These are phyloP conservation scores for Pseudocercospora fuligena DNA, from an alignment of 2,329 filamentous ascomycete species.

Conservation along the genomic window DNA sequence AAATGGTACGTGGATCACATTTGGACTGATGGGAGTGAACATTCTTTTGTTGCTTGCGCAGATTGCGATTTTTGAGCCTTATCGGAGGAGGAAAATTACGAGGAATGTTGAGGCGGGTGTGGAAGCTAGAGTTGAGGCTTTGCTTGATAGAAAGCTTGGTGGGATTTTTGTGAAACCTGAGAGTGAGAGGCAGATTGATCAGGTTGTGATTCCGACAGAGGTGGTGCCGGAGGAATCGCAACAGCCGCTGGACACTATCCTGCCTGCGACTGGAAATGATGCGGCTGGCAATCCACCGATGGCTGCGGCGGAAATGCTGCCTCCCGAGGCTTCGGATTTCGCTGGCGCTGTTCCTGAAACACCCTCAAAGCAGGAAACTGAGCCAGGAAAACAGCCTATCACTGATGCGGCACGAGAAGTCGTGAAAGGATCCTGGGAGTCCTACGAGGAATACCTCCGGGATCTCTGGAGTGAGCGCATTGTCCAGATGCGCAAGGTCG, in stretches of 20 bases:
- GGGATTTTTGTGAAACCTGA: slow-evolving; percentile 18
- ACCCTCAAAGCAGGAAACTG: background rate
- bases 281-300: slow-evolving; percentile 20
- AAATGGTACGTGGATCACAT: slow-evolving; percentile 98
- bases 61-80: slow-evolving; percentile 80
- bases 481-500: slow-evolving; percentile 51
- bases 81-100: slow-evolving; percentile 81
- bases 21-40: slow-evolving; percentile 97
- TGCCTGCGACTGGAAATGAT: slow-evolving; percentile 9
- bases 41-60: slow-evolving; percentile 79
- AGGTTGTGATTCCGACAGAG: slow-evolving; percentile 28
- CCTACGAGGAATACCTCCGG: slow-evolving; percentile 30
- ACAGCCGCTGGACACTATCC: slow-evolving; percentile 15
- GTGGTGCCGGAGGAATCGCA: slow-evolving; percentile 25
- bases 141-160: slow-evolving; percentile 67
- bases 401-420: slow-evolving; percentile 2
- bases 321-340: slow-evolving; percentile 32
- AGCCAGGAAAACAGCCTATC: background rate
- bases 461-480: slow-evolving; percentile 50
- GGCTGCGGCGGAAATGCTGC: slow-evolving; percentile 31
- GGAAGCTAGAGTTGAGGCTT: slow-evolving; percentile 52
- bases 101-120: slow-evolving; percentile 62
- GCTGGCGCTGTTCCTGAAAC: slow-evolving; percentile 16
- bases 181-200: slow-evolving; percentile 32
- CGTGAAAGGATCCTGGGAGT: slow-evolving; percentile 19